Evolutionary conservation across 2,329 filamentous ascomycete genomes (phyloP).

Genomic region (Penicillium sp.): DNA sequence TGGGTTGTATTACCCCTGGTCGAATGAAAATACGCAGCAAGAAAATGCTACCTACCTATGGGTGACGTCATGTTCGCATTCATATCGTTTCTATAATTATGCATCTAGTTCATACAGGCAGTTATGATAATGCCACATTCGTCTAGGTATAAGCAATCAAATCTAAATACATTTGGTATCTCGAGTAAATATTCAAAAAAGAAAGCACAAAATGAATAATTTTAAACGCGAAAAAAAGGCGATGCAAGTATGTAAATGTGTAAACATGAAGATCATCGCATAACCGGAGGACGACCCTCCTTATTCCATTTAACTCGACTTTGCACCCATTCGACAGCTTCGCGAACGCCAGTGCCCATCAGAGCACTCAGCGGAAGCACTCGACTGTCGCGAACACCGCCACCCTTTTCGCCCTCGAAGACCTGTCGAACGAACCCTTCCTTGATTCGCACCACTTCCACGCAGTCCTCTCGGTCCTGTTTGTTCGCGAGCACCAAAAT

Average conservation of each 20-base stretch:
- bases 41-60: too few species aligned
- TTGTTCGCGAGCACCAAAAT: slow-evolving; percentile 93
- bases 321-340: slow-evolving; percentile 96
- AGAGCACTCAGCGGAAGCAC: slow-evolving; percentile 91
- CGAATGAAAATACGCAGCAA: too few species aligned
- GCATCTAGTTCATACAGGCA: neutral
- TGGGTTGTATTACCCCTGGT: too few species aligned
- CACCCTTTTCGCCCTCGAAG: slow-evolving; percentile 88
- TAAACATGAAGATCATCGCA: slow-evolving; percentile 51
- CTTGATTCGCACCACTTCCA: slow-evolving; percentile 96
- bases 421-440: slow-evolving; percentile 93
- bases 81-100: neutral
- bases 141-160: neutral
- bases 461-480: slow-evolving; percentile 94
- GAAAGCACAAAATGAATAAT: neutral
- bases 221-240: neutral
- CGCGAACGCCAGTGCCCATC: slow-evolving; percentile 73
- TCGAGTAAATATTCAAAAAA: slow-evolving; percentile 5
- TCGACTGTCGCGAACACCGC: slow-evolving; percentile 79
- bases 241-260: neutral
- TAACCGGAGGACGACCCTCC: slow-evolving; percentile 83
- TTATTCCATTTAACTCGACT: slow-evolving; percentile 95
- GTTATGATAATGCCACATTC: neutral
- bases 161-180: slow-evolving; percentile 9
- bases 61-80: neutral